Conservation (phyloP, 2,329 filamentous ascomycete genomes). For the Penicillium sp. region DNA sequence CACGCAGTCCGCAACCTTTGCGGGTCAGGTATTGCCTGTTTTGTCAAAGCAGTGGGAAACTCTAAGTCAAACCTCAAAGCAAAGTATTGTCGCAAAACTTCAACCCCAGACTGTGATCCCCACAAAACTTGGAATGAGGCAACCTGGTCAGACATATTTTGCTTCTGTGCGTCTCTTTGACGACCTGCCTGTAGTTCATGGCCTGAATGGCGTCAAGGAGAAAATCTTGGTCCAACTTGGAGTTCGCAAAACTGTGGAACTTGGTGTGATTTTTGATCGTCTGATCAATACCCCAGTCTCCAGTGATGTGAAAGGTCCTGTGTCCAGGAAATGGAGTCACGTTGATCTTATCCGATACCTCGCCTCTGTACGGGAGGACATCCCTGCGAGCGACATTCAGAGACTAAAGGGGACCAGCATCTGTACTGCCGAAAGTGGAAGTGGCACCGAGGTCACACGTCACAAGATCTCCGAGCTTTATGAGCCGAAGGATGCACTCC, state of each 20-base stretch:
- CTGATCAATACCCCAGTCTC: slow-evolving; percentile 63
- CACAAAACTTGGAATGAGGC: slow-evolving; percentile 86
- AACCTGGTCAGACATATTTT: slow-evolving; percentile 85
- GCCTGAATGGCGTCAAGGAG: slow-evolving; percentile 78
- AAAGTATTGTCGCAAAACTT: slow-evolving; percentile 64
- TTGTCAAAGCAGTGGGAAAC: slow-evolving; percentile 89
- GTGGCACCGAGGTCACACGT: slow-evolving; percentile 56
- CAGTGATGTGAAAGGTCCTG: slow-evolving; percentile 50
- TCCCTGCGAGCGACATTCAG: slow-evolving; percentile 76
- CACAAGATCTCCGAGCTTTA: slow-evolving; percentile 79
- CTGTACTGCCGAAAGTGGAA: slow-evolving; percentile 69
- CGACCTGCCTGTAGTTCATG: slow-evolving; percentile 79
- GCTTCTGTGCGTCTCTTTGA: slow-evolving; percentile 92
- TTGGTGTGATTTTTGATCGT: slow-evolving; percentile 88
- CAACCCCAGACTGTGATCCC: slow-evolving; percentile 74
- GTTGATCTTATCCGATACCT: slow-evolving; percentile 94
- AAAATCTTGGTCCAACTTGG: slow-evolving; percentile 82
- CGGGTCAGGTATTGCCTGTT: slow-evolving; percentile 72
- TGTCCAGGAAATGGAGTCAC: slow-evolving; percentile 73
- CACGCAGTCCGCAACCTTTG: slow-evolving; percentile 69
- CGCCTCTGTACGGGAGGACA: slow-evolving; percentile 83
- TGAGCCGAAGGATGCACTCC: slow-evolving; percentile 70
- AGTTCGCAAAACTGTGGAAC: slow-evolving; percentile 90
- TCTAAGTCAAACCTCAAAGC: slow-evolving; percentile 66
- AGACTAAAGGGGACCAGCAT: slow-evolving; percentile 76